phyloP scores from a whole-genome alignment of 1,139 yeast species.

The Sugiyamaella sp. region DNA sequence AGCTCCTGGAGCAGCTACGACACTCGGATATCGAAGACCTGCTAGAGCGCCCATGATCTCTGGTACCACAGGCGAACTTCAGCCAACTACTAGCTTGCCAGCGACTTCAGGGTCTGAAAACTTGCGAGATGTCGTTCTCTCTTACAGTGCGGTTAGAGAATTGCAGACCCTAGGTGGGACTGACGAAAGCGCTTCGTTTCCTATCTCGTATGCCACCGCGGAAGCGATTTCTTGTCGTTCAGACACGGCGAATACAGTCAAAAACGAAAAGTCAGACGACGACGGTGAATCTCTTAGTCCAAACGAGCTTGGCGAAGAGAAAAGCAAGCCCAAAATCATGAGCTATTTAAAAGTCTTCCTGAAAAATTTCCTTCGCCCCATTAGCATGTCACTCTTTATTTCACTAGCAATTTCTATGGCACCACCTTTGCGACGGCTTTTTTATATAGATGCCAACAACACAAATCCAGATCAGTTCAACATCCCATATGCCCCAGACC shows the following conservation, averaged over 20 bases:
- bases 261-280: not conserved
- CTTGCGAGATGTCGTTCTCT: slow-evolving; percentile 27
- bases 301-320: not conserved
- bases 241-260: not conserved
- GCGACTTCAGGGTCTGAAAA: slow-evolving; percentile 15
- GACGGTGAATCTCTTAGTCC: not conserved
- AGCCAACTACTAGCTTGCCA: slow-evolving; percentile 3
- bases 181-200: not conserved
- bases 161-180: slow-evolving; percentile 3
- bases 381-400: slow-evolving; percentile 63
- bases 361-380: slow-evolving; percentile 70
- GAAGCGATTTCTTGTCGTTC: not conserved
- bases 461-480: slow-evolving; percentile 37
- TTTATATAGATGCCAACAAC: slow-evolving; percentile 38
- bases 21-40: slow-evolving; percentile 11
- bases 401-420: slow-evolving; percentile 74
- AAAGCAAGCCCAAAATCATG: slow-evolving; percentile 17
- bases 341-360: slow-evolving; percentile 43
- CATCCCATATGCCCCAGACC: slow-evolving; percentile 74
- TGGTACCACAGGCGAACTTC: slow-evolving; percentile 6
- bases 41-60: slow-evolving; percentile 2
- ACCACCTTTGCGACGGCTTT: slow-evolving; percentile 83
- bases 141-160: slow-evolving; percentile 23
- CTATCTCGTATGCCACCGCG: not conserved
- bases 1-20: slow-evolving; percentile 20